Percentiles rank a stretch among this genome's conserved stretches.
Conservation (phyloP, 164 flowering plant species). For the Stephania cephalantha region DNA sequence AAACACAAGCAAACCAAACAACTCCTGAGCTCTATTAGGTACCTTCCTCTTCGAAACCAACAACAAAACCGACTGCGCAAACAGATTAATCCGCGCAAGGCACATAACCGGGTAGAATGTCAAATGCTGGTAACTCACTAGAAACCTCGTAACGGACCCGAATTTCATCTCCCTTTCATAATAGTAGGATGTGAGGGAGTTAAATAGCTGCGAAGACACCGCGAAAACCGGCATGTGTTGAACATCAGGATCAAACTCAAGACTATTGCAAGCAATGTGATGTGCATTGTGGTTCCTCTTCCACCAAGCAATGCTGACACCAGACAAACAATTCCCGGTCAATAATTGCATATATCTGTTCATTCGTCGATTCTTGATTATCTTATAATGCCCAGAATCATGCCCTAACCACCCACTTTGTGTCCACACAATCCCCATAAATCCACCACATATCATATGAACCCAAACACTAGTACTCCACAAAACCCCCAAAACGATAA, state of each 20-base stretch:
- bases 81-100: constrained; percentile 46
- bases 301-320: constrained; percentile 77
- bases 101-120: constrained; percentile 61
- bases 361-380: constrained; percentile 28
- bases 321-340: constrained; percentile 53
- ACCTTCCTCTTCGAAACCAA: constrained; percentile 38
- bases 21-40: constrained; percentile 41
- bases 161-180: constrained; percentile 47
- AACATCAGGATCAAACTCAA: constrained; percentile 54
- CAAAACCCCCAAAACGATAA: constrained; percentile 38
- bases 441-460: constrained; percentile 35
- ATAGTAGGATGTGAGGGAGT: constrained; percentile 36
- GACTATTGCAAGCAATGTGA: constrained; percentile 52
- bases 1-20: constrained; percentile 47
- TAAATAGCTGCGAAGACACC: constrained; percentile 41
- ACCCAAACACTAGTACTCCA: constrained; percentile 20
- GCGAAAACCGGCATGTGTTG: constrained; percentile 61
- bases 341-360: constrained; percentile 40
- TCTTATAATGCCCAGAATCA: constrained; percentile 57
- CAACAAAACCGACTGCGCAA: constrained; percentile 42
- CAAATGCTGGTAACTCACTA: constrained; percentile 60
- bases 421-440: constrained; percentile 54
- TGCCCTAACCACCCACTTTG: constrained; percentile 57
- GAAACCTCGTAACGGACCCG: constrained; percentile 35
- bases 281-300: constrained; percentile 69